These are phyloP conservation scores for Ophiostoma quercus DNA, from an alignment of 2,329 filamentous ascomycete species.

Conservation along the genomic window DNA sequence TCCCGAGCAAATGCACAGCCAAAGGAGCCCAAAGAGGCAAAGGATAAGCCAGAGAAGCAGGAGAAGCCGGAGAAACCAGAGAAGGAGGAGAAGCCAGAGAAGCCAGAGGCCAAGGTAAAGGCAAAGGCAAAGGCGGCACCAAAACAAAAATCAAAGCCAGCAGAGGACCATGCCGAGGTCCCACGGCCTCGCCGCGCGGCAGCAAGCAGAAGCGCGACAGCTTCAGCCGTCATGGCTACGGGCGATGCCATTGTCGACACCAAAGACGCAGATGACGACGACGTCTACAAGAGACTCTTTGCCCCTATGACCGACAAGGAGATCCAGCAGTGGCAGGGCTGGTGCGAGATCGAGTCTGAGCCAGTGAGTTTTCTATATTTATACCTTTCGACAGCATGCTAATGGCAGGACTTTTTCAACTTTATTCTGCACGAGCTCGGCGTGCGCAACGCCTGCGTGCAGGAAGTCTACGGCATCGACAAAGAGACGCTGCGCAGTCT, in stretches of 20 bases:
- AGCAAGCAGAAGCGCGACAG: constrained; percentile 18
- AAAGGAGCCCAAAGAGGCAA: too few relatives aligned
- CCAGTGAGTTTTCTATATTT: constrained; percentile 50
- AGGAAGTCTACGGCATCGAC: constrained; percentile 72
- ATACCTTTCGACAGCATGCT: background rate
- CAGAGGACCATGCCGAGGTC: background rate
- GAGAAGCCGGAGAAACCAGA: background rate
- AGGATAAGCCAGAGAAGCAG: background rate
- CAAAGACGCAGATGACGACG: constrained; percentile 18
- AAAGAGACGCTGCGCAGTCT: constrained; percentile 53
- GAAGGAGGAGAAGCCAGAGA: too few relatives aligned
- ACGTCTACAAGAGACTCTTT: constrained; percentile 35
- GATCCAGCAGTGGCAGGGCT: constrained; percentile 61
- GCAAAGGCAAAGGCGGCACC: background rate
- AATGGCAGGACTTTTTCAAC: constrained; percentile 68
- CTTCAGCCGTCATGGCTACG: constrained; percentile 15
- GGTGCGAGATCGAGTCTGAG: constrained; percentile 84
- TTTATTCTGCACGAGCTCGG: constrained; percentile 75
- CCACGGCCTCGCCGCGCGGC: constrained; percentile 16
- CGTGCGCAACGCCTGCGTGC: constrained; percentile 64
- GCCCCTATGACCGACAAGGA: constrained; percentile 48
- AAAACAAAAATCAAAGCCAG: background rate
- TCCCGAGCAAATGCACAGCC: background rate
- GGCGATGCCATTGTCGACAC: constrained; percentile 15
- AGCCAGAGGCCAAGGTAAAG: background rate